Evolutionary conservation across 805 yeast species (phyloP).

Genomic region (Kodamaea hsintzibuensis): DNA sequence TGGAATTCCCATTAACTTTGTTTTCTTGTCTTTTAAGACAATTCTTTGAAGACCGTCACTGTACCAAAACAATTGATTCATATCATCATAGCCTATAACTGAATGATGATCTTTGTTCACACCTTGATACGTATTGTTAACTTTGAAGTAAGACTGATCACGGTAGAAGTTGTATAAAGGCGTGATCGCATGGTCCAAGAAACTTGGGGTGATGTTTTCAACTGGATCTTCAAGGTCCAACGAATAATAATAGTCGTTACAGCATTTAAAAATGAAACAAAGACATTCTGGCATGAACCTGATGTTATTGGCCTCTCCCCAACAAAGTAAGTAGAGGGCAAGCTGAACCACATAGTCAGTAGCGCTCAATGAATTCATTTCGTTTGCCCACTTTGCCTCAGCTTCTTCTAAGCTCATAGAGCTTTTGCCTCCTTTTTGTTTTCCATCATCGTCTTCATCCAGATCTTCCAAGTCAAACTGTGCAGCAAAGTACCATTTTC

Average conservation of each 20-base stretch:
- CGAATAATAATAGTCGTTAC: slow-evolving; percentile 63
- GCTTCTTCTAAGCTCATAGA: slow-evolving; percentile 32
- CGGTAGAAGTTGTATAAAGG: slow-evolving; percentile 69
- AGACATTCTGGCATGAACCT: slow-evolving; percentile 89
- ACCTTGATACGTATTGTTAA: slow-evolving; percentile 45
- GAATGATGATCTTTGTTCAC: slow-evolving; percentile 64
- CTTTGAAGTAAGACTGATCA: slow-evolving; percentile 50
- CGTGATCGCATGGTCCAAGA: slow-evolving; percentile 68
- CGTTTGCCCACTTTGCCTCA: slow-evolving; percentile 50
- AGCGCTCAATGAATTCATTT: slow-evolving; percentile 51
- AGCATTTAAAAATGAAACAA: slow-evolving; percentile 82
- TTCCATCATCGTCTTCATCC: slow-evolving; percentile 34
- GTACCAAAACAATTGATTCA: slow-evolving; percentile 87
- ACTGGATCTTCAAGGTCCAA: slow-evolving; percentile 35
- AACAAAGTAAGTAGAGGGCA: slow-evolving; percentile 67
- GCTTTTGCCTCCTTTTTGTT: slow-evolving; percentile 17
- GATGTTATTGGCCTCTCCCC: slow-evolving; percentile 90
- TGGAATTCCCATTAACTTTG: slow-evolving; percentile 52
- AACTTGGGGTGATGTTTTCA: slow-evolving; percentile 36
- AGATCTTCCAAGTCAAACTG: slow-evolving; percentile 62
- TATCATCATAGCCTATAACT: slow-evolving; percentile 85
- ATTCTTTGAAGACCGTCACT: slow-evolving; percentile 65
- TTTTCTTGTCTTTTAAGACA: slow-evolving; percentile 43
- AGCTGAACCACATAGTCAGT: slow-evolving; percentile 62
- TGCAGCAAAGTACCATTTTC: slow-evolving; percentile 78